Percentiles rank a stretch among this genome's conserved stretches.
Evolutionary conservation across 169 alveolate genomes (phyloP).

Genomic region (Eimeria praecox): DNA sequence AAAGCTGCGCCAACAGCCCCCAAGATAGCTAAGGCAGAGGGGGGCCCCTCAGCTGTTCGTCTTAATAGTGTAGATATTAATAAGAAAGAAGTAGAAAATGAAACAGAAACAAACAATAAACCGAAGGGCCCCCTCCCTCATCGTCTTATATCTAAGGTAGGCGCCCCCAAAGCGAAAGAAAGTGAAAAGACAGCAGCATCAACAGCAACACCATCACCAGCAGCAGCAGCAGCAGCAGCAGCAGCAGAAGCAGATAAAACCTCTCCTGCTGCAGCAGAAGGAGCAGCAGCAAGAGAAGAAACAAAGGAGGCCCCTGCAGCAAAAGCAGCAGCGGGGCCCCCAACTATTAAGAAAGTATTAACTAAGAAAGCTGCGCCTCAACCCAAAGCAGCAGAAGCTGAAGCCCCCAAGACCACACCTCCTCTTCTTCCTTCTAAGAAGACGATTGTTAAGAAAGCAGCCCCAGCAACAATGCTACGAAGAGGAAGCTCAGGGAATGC

Average conservation of each 20-base stretch:
- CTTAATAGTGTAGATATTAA: background rate
- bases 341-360: background rate
- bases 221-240: background rate
- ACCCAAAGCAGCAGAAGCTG: background rate
- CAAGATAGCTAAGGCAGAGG: conserved; percentile 18
- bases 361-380: background rate
- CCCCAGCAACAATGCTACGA: background rate
- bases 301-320: background rate
- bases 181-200: background rate
- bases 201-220: conserved; percentile 1
- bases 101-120: background rate
- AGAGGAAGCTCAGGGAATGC: background rate
- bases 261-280: conserved; percentile 20
- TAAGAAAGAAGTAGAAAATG: background rate
- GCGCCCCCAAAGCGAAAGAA: background rate
- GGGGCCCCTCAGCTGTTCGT: background rate
- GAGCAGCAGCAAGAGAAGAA: background rate
- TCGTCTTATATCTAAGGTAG: background rate
- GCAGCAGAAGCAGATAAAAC: background rate
- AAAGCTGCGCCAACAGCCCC: conserved; percentile 32
- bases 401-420: background rate
- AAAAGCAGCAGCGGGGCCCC: conserved; percentile 16
- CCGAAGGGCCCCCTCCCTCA: conserved; percentile 2
- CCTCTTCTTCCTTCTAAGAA: background rate
- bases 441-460: conserved; percentile 20